Evolutionary conservation across 495 filamentous ascomycete genomes (phyloP).

Genomic region (Hypoxylon cercidicola): DNA sequence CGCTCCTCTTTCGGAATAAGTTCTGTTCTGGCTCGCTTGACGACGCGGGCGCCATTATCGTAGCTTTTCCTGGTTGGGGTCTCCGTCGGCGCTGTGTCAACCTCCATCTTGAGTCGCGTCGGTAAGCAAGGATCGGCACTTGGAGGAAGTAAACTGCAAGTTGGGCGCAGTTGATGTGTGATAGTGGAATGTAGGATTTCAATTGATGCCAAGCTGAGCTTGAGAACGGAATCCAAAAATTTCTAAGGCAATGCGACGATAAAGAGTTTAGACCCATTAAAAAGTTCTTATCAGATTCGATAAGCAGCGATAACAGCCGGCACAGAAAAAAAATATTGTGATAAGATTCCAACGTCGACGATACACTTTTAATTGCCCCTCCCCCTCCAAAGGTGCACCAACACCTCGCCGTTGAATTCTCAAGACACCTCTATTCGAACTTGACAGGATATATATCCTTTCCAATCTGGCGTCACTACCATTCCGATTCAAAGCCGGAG

Average conservation of each 20-base stretch:
- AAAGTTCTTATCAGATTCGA: conserved; percentile 37
- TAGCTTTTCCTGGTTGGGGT: conserved; percentile 14
- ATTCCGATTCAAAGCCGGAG: conserved; percentile 87
- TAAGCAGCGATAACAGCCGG: conserved; percentile 29
- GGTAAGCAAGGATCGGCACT: neutral
- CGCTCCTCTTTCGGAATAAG: conserved; percentile 54
- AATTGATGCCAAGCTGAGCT: conserved; percentile 22
- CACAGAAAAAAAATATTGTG: conserved; percentile 35
- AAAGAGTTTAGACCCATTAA: conserved; percentile 38
- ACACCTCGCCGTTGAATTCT: no score
- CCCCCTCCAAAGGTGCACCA: conserved; percentile 26
- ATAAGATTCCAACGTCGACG: conserved; percentile 18
- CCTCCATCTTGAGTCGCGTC: conserved; percentile 21
- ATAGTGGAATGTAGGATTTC: neutral
- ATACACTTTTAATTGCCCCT: conserved; percentile 32
- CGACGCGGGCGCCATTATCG: conserved; percentile 58
- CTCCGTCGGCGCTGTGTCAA: conserved; percentile 6
- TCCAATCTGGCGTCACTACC: conserved; percentile 76
- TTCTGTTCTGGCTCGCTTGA: conserved; percentile 57
- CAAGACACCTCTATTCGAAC: neutral
- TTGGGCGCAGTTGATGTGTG: neutral
- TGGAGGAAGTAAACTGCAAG: neutral
- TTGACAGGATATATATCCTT: neutral
- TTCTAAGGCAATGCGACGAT: conserved; percentile 22
- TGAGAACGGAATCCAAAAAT: conserved; percentile 27